phyloP scores from a whole-genome alignment of 2,329 filamentous ascomycete genomes.

The Xylariaceae sp. region DNA sequence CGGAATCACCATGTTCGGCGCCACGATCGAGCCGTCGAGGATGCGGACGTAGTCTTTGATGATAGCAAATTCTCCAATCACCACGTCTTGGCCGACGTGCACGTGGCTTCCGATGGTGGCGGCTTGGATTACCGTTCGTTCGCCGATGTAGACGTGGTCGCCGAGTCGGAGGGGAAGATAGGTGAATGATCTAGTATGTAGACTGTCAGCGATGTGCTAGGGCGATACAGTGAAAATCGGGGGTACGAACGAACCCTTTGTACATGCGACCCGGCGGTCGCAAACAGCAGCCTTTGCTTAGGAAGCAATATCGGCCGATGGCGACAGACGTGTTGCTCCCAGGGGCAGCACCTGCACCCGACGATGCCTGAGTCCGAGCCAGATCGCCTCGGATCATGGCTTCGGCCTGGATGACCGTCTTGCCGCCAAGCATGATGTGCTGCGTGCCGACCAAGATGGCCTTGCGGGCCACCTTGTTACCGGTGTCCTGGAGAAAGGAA shows the following conservation, averaged over 20 bases:
- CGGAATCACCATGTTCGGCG: slow-evolving; percentile 86
- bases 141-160: slow-evolving; percentile 89
- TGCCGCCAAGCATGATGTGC: slow-evolving; percentile 96
- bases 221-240: not conserved
- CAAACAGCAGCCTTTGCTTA: slow-evolving; percentile 74
- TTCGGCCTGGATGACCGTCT: slow-evolving; percentile 92
- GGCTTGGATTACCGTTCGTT: slow-evolving; percentile 73
- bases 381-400: slow-evolving; percentile 93
- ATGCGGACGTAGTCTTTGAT: slow-evolving; percentile 92
- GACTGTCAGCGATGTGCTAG: not conserved
- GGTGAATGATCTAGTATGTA: slow-evolving; percentile 53
- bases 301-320: slow-evolving; percentile 88
- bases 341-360: slow-evolving; percentile 38
- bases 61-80: slow-evolving; percentile 82
- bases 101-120: slow-evolving; percentile 83
- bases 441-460: slow-evolving; percentile 91
- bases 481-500: slow-evolving; percentile 68
- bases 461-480: slow-evolving; percentile 95
- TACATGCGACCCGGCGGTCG: slow-evolving; percentile 81
- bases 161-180: slow-evolving; percentile 91
- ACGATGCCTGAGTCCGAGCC: slow-evolving; percentile 53
- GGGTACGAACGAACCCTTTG: slow-evolving; percentile 54
- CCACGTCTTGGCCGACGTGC: slow-evolving; percentile 73
- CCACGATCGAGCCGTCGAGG: slow-evolving; percentile 78
- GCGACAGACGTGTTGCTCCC: slow-evolving; percentile 68